These are phyloP conservation scores for Rubus parviflorus DNA, from an alignment of 306 rosid genomes.

Conservation along the genomic window DNA sequence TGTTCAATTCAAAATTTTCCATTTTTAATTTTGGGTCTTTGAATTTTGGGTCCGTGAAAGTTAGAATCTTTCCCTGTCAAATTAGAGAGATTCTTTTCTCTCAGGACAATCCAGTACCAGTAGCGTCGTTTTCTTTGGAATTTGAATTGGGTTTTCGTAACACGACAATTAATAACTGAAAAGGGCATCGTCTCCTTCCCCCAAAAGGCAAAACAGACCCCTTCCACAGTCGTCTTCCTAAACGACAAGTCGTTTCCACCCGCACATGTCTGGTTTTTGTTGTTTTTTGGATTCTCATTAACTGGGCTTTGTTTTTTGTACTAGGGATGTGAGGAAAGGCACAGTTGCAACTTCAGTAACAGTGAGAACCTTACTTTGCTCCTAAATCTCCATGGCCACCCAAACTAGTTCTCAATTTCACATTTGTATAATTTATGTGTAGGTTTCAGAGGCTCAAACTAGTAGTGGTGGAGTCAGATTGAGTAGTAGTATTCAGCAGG, in stretches of 20 bases:
- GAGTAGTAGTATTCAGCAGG: constrained; percentile 44
- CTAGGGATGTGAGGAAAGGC: not conserved
- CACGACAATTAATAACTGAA: not conserved
- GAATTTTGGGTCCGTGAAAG: not conserved
- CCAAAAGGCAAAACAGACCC: constrained; percentile 1
- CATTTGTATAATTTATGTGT: not conserved
- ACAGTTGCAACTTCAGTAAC: not conserved
- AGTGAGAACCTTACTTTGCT: not conserved
- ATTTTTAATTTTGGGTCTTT: not conserved
- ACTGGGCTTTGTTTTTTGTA: not conserved
- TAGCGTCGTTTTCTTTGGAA: not conserved
- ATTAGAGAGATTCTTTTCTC: constrained; percentile 7
- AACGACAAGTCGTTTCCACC: not conserved
- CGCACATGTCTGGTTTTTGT: not conserved
- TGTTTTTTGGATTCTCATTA: not conserved
- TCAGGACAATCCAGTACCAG: constrained; percentile 6
- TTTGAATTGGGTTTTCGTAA: constrained; percentile 2
- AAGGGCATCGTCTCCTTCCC: not conserved
- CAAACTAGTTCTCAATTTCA: not conserved
- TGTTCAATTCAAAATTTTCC: not conserved
- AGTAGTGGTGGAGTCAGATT: constrained; percentile 17
- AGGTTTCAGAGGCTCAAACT: constrained; percentile 35
- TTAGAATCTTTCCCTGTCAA: not conserved
- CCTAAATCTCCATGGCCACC: no score
- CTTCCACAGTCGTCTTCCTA: not conserved